phyloP scores from a whole-genome alignment of 2,329 filamentous ascomycete species.

The Arthrobotrys sinensis region DNA sequence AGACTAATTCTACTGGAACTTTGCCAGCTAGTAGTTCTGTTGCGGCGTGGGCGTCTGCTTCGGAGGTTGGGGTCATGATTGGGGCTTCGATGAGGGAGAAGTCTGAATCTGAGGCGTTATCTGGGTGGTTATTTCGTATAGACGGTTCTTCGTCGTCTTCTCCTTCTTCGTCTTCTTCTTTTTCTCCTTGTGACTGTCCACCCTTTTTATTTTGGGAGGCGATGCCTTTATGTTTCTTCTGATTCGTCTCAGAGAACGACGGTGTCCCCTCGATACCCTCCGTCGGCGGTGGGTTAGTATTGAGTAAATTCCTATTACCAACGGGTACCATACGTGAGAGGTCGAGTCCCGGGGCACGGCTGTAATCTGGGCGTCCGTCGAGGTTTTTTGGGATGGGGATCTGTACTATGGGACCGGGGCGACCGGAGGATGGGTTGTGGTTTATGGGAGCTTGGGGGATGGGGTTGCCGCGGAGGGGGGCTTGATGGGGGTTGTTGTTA shows the following conservation, averaged over 20 bases:
- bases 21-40: conserved; percentile 4
- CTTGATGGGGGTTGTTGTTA: background rate
- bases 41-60: conserved; percentile 20
- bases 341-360: conserved; percentile 28
- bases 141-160: background rate
- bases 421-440: conserved; percentile 23
- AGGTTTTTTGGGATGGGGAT: conserved; percentile 44
- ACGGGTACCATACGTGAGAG: conserved; percentile 17
- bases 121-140: background rate
- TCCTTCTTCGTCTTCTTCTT: conserved; percentile 3
- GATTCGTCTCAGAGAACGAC: background rate
- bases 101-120: background rate
- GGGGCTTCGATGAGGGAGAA: background rate
- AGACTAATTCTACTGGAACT: conserved; percentile 37
- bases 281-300: conserved; percentile 8
- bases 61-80: background rate
- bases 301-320: background rate
- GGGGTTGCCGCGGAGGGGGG: conserved; percentile 21
- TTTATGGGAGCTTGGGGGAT: conserved; percentile 49
- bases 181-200: background rate
- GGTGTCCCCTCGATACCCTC: conserved; percentile 10
- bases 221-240: conserved; percentile 11
- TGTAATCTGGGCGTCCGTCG: conserved; percentile 43
- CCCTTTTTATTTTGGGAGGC: background rate
- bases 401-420: conserved; percentile 34